Conservation (phyloP, 371 early-diverging fungal genomes). For the Haplosporangium sp. region DNA sequence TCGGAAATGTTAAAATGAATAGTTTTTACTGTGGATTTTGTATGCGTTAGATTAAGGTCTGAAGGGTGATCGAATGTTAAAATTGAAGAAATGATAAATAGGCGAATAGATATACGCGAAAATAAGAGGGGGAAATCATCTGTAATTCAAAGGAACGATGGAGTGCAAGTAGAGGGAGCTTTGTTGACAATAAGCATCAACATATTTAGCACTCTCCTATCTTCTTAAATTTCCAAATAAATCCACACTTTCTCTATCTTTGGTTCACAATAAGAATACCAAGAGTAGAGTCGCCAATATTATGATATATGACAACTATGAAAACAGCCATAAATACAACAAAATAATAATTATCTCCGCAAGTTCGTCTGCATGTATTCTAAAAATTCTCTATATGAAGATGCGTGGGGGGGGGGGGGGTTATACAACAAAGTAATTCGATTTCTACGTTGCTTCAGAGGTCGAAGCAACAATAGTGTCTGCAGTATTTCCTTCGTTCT, state of each 20-base stretch:
- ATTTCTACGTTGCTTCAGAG: background rate
- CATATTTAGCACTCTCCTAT: background rate
- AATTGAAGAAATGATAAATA: too few relatives aligned
- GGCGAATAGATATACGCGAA: background rate
- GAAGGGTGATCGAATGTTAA: too few relatives aligned
- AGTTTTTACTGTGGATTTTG: too few relatives aligned
- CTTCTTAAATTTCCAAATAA: background rate
- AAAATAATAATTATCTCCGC: conserved; percentile 2
- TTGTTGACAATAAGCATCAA: background rate
- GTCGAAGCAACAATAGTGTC: background rate
- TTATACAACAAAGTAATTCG: background rate
- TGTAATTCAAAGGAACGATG: background rate
- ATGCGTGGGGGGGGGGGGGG: too few relatives aligned
- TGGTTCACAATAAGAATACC: background rate
- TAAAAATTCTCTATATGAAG: background rate
- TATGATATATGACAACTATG: background rate
- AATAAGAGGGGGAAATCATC: background rate
- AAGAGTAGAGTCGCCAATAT: too few relatives aligned
- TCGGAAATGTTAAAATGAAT: too few relatives aligned
- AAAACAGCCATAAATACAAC: background rate
- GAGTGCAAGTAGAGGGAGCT: background rate
- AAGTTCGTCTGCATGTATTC: background rate
- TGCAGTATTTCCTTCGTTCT: background rate
- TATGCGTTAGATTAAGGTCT: too few relatives aligned
- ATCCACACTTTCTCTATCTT: background rate